Percentiles rank a stretch among this genome's conserved stretches.
phyloP scores from a whole-genome alignment of 129 eudicot genomes.

The Pulicaria dysenterica region DNA sequence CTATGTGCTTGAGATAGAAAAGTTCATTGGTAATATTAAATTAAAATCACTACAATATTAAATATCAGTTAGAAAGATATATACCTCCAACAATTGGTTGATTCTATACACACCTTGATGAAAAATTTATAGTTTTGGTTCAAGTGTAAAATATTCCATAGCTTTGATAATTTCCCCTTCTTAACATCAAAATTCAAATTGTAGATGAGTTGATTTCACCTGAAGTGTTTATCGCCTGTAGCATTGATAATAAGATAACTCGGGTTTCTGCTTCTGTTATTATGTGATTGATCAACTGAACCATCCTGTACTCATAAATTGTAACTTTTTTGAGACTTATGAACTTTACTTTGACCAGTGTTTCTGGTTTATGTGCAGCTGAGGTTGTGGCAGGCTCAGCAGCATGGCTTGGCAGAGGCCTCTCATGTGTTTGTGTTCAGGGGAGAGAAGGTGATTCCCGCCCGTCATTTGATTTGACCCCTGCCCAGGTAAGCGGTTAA shows the following conservation, averaged over 20 bases:
- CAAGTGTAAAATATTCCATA: too few relatives aligned
- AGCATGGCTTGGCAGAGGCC: conserved; percentile 99
- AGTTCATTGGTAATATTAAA: too few relatives aligned
- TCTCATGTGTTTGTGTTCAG: conserved; percentile 97
- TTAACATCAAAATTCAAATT: too few relatives aligned
- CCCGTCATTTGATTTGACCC: conserved; percentile 88
- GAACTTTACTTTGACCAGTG: conserved; percentile 17
- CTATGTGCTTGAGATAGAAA: background rate
- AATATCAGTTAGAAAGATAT: conserved; percentile 5
- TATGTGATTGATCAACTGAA: background rate
- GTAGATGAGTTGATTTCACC: background rate
- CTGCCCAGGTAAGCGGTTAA: conserved; percentile 61
- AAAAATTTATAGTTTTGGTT: background rate
- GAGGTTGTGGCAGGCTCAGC: conserved; percentile 98
- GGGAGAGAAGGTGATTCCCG: conserved; percentile 87
- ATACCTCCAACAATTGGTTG: background rate
- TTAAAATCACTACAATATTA: too few relatives aligned
- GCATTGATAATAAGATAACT: background rate
- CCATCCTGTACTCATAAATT: background rate
- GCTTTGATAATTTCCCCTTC: too few relatives aligned
- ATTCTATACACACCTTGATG: conserved; percentile 5
- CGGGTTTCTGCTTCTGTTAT: background rate
- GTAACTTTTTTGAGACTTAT: background rate
- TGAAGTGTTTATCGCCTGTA: background rate
- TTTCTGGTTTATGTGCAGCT: conserved; percentile 50